Evolutionary conservation across 805 yeast genomes (phyloP).

Genomic region (Candida germanica): DNA sequence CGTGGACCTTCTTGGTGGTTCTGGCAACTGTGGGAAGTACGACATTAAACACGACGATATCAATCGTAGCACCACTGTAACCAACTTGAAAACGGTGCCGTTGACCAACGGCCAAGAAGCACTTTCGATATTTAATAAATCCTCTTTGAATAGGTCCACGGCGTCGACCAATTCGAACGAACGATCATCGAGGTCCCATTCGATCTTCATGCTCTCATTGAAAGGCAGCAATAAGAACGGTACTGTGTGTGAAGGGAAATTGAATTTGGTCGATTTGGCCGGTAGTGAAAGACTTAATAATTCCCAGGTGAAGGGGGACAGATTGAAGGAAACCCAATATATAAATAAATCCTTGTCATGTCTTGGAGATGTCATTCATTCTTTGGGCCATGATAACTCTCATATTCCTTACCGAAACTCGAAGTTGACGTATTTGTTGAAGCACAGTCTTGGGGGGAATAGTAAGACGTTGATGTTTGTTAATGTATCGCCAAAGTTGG

Average conservation of each 20-base stretch:
- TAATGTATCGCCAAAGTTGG: conserved; percentile 66
- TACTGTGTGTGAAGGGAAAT: conserved; percentile 50
- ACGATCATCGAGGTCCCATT: conserved; percentile 88
- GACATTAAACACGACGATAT: conserved; percentile 71
- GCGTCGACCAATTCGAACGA: conserved; percentile 81
- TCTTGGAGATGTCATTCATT: conserved; percentile 83
- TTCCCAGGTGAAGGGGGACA: conserved; percentile 75
- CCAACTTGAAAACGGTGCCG: conserved; percentile 52
- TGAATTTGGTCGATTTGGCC: conserved; percentile 87
- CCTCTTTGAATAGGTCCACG: conserved; percentile 63
- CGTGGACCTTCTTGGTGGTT: conserved; percentile 54
- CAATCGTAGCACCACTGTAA: conserved; percentile 52
- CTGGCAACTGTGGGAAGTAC: conserved; percentile 35
- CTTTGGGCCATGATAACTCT: conserved; percentile 46
- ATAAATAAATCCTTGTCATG: conserved; percentile 86
- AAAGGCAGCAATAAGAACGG: conserved; percentile 55
- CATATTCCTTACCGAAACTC: conserved; percentile 73
- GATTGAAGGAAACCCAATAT: conserved; percentile 82
- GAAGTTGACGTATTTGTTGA: conserved; percentile 75
- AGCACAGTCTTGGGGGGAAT: conserved; percentile 78
- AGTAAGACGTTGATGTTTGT: conserved; percentile 94
- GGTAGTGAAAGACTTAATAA: conserved; percentile 84
- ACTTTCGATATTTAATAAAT: conserved; percentile 46
- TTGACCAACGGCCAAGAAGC: conserved; percentile 52
- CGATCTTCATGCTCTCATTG: conserved; percentile 66